These are phyloP conservation scores for Lepidium sativum DNA, from an alignment of 345 rosid genomes.

Conservation along the genomic window DNA sequence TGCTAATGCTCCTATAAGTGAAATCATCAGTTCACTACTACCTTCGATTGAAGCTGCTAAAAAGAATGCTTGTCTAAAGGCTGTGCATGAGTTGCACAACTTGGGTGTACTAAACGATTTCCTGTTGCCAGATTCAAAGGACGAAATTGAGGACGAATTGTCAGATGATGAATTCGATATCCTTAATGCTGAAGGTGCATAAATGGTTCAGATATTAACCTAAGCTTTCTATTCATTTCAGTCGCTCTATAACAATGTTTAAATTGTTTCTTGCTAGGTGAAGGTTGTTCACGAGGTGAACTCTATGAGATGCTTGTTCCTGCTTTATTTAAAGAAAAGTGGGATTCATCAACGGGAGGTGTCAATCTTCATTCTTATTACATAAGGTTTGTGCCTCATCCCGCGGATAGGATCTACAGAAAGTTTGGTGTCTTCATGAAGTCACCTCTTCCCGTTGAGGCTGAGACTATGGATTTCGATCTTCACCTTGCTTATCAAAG, in stretches of 20 bases:
- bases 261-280: conserved; percentile 35
- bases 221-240: conserved; percentile 2
- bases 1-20: conserved; percentile 71
- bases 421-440: conserved; percentile 73
- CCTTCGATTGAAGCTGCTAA: conserved; percentile 71
- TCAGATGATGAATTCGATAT: conserved; percentile 29
- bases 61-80: conserved; percentile 74
- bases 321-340: conserved; percentile 39
- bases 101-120: conserved; percentile 61
- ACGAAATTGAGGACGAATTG: conserved; percentile 34
- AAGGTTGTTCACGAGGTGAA: conserved; percentile 45
- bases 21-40: conserved; percentile 47
- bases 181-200: conserved; percentile 46
- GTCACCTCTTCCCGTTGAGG: conserved; percentile 75
- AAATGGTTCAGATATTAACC: conserved; percentile 6
- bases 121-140: conserved; percentile 47
- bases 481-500: conserved; percentile 86
- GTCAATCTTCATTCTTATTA: conserved; percentile 46
- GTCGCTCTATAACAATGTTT: background rate
- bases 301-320: conserved; percentile 81
- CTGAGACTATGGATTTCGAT: conserved; percentile 61
- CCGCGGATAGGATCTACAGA: conserved; percentile 65
- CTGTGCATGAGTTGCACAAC: conserved; percentile 71
- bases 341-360: conserved; percentile 35
- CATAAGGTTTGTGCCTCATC: conserved; percentile 58